Conservation (phyloP, 2,329 filamentous ascomycete genomes). For the Penicillium sp. region DNA sequence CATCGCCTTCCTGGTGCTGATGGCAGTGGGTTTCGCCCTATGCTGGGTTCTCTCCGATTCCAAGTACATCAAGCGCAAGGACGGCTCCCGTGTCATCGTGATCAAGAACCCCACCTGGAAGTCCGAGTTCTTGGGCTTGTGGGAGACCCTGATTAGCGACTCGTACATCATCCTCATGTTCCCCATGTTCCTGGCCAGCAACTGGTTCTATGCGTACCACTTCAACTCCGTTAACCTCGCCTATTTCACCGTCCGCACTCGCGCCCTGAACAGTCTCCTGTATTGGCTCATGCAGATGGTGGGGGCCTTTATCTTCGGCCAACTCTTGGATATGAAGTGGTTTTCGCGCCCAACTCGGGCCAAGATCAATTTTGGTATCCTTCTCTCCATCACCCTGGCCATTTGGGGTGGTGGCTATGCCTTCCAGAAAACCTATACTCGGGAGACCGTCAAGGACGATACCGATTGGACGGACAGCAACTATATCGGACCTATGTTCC, state of each 20-base stretch:
- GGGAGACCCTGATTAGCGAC: constrained; percentile 67
- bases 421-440: constrained; percentile 65
- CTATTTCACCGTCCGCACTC: constrained; percentile 71
- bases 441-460: constrained; percentile 37
- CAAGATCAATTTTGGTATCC: constrained; percentile 58
- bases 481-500: constrained; percentile 77
- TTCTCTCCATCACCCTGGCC: constrained; percentile 69
- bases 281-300: constrained; percentile 79
- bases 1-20: constrained; percentile 82
- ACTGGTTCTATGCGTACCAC: constrained; percentile 79
- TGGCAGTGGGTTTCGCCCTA: constrained; percentile 67
- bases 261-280: constrained; percentile 73
- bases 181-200: constrained; percentile 77
- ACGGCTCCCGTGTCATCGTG: constrained; percentile 76
- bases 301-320: constrained; percentile 71
- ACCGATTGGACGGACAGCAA: constrained; percentile 66
- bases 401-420: constrained; percentile 83
- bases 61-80: constrained; percentile 67
- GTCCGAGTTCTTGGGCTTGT: constrained; percentile 73
- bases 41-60: constrained; percentile 70
- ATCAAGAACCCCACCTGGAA: constrained; percentile 91
- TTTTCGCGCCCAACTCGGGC: constrained; percentile 67
- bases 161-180: constrained; percentile 73
- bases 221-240: constrained; percentile 71
- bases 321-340: constrained; percentile 61